Base-by-base conservation (phyloP, 2,329 filamentous ascomycete genomes). In the Pseudogymnoascus sp. region DNA sequence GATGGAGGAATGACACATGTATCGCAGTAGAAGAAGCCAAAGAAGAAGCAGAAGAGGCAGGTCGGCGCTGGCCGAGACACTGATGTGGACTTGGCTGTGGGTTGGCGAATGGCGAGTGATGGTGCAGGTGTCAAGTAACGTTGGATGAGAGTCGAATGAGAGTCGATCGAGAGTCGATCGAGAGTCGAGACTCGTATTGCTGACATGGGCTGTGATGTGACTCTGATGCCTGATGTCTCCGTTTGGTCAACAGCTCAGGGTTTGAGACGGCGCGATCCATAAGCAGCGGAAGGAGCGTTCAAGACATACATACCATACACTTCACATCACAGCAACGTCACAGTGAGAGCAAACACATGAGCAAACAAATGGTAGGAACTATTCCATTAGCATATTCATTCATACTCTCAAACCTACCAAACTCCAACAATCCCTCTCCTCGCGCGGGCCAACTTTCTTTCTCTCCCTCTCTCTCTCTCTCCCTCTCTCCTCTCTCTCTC, bases 341-440 rank as follows among this genome's bases (percentile, higher is more conserved):
- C 43, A 16, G 22, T 28, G 6, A n/a, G 43, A 19, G n/a, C 26
- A 53, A 53, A 53, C 46, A 53, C n/a, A 12, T 16, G 26, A 28
- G 24, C 46, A 53, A 53, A 53, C n/a, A 53, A 31, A 12, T 8
- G n/a, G n/a, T 53, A 53, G 6, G 60, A 14, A 14, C 38, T 33
- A 33, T 33, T 33, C 60, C 28, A 50, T 33, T 26, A 46, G 60
- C 26, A 50, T 41, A 50, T 61, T 40, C 31, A 61, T 38, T 46
- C 38, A 50, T 40, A 24, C 31, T 61, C 40, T 28, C 16, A 35
- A 71, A 65, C 28, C 63, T 63, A 2, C 75, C 73, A 2, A 70
- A 71, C 10, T 28, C 24, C 43, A 50, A n/a, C 14, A 5, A 2
- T 43, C 40, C 64, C 37, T 38, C 37, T 16, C 14, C 33, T 35